A percentile compares a stretch with the other conserved stretches of the same genome.
Conservation (phyloP, 78 protist genomes). For the Dictyostelium intermedium region DNA sequence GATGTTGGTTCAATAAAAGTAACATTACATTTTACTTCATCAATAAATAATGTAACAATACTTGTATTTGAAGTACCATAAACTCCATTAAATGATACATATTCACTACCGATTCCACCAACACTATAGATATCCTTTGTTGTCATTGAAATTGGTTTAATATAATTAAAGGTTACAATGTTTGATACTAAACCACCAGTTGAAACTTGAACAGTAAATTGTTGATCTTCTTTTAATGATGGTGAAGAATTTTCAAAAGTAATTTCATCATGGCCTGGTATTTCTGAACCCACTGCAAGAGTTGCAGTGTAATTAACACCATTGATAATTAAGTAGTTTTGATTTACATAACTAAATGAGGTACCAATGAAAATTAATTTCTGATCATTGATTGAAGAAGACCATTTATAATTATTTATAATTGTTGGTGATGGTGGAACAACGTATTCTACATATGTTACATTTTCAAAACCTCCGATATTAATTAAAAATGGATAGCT, state of each 20-base stretch:
- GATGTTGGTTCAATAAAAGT: neutral
- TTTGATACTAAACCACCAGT: neutral
- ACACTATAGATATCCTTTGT: neutral
- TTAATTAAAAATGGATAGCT: neutral
- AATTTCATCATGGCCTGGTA: neutral
- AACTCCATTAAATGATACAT: neutral
- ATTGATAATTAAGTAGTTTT: neutral
- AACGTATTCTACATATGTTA: neutral
- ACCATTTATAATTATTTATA: neutral
- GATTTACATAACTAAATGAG: neutral
- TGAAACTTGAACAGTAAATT: slow-evolving; percentile 1
- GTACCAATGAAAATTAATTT: neutral
- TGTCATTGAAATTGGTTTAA: neutral
- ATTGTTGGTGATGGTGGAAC: neutral
- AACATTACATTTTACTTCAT: neutral
- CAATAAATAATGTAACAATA: neutral
- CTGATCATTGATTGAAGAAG: neutral
- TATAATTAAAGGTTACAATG: neutral
- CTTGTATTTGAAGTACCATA: neutral
- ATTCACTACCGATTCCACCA: neutral
- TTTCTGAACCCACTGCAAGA: neutral
- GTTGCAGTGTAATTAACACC: neutral
- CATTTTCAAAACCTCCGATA: neutral
- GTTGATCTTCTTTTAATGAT: neutral
- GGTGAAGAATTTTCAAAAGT: neutral